Evolutionary conservation across 768 basidiomycete genomes (phyloP).

Genomic region (Neoboletus magnificus): DNA sequence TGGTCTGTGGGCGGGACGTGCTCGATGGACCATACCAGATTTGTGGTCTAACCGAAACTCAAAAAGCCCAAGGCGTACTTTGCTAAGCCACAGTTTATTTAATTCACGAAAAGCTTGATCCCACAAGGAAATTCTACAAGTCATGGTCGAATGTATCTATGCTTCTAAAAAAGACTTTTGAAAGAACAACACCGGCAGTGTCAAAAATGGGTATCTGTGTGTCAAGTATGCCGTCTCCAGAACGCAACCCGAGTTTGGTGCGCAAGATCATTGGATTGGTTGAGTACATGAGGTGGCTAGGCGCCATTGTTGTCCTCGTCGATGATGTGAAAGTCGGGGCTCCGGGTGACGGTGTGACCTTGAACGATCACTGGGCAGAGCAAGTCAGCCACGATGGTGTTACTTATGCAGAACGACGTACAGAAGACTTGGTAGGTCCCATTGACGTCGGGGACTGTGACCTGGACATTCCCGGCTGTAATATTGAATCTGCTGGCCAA

Average conservation of each 20-base stretch:
- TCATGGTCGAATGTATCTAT: too few species aligned
- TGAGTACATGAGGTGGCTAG: background rate
- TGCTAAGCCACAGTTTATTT: background rate
- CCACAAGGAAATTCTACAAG: background rate
- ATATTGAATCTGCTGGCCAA: slow-evolving; percentile 32
- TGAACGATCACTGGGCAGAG: slow-evolving; percentile 17
- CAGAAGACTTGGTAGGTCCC: slow-evolving; percentile 35
- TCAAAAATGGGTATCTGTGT: background rate
- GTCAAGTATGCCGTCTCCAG: too few species aligned
- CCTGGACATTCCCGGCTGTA: slow-evolving; percentile 18
- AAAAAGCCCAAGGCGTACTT: too few species aligned
- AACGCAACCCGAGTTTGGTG: background rate
- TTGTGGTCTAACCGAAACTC: background rate
- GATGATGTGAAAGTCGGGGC: slow-evolving; percentile 26
- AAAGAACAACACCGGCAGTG: too few species aligned
- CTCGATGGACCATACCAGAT: slow-evolving; percentile 7
- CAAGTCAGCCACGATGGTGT: background rate
- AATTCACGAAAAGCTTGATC: background rate
- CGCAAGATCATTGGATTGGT: background rate
- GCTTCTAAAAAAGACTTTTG: background rate
- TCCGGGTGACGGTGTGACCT: accelerated
- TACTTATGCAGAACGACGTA: slow-evolving; percentile 13
- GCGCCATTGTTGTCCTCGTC: background rate
- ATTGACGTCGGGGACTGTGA: slow-evolving; percentile 26
- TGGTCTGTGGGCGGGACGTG: slow-evolving; percentile 1